Base-by-base conservation (phyloP, 2,329 filamentous ascomycete genomes). In the Hymenoscyphus repandus region DNA sequence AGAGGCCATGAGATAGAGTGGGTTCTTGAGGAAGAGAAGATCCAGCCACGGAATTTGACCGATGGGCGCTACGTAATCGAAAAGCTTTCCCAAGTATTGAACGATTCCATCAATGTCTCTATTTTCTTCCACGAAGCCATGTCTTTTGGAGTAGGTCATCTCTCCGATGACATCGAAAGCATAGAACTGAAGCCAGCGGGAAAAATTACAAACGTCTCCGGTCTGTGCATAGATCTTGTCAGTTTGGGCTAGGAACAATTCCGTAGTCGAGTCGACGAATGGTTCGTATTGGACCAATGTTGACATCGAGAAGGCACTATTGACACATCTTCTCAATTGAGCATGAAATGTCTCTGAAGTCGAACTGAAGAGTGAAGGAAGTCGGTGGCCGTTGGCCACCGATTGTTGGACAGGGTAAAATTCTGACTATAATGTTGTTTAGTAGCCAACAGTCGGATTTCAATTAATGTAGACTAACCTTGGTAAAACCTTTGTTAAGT, bases 141-240 rank as follows among this genome's bases (percentile, higher is more conserved):
- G 77, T 0, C 85, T 75, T 65, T 88, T 88, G 65, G 80, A 83
- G 69, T 88, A 90, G 0, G 86, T 90, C 61, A 90, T 79, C 54
- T 88, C 83, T 5, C 86, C 86, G 55, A 90, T 90, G 12, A 90
- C 86, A 63, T 91, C 88, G 61, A 91, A 91, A 0, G 88, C 88
- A 59, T 88, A 90, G 64, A 83, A 90, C 62, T 91, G 87, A 51
- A 91, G 70, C 87, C 87, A 90, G 51, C 75, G 72, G 1, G 81
- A 80, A 50, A 89, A 85, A 62, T 88, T 79, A 61, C 83, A 87
- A 20, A 68, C 66, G 1, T 45, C 31, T 9, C 52, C 52, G 1
- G 55, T 53, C 3, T 55, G 62, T n/a, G 72, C 75, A 57, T 75
- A 85, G 2, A 83, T 62, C 1, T 72, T 70, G 55, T 79, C 73